Evolutionary conservation across 2,329 filamentous ascomycete species (phyloP).

Genomic region (Massarina eburnea): DNA sequence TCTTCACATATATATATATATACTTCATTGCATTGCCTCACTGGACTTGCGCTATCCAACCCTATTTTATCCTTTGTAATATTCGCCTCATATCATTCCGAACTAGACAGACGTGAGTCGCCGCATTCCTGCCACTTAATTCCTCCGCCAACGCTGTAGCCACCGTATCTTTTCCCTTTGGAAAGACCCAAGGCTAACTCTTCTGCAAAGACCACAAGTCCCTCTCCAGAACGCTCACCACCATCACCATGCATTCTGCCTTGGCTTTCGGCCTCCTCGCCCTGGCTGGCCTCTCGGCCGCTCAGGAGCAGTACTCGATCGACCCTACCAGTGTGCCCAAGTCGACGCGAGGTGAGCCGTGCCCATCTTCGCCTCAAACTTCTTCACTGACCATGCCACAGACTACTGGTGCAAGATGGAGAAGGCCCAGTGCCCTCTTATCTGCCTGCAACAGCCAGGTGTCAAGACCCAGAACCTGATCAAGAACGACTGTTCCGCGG

Average conservation of each 20-base stretch:
- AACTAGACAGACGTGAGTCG: constrained; percentile 11
- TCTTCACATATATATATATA: constrained; percentile 3
- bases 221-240: constrained; percentile 7
- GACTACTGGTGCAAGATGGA: constrained; percentile 68
- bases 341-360: constrained; percentile 53
- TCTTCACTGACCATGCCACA: constrained; percentile 34
- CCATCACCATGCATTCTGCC: constrained; percentile 48
- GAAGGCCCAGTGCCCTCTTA: constrained; percentile 65
- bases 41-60: constrained; percentile 6
- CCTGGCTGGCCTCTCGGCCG: constrained; percentile 54
- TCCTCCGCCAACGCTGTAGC: constrained; percentile 10
- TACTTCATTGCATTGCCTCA: neutral
- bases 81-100: constrained; percentile 5
- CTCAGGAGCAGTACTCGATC: constrained; percentile 57
- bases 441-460: constrained; percentile 66
- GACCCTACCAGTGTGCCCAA: constrained; percentile 62
- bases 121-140: constrained; percentile 15
- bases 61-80: constrained; percentile 9
- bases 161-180: too few species aligned
- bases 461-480: constrained; percentile 48
- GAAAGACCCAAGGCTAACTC: constrained; percentile 2
- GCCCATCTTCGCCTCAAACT: neutral
- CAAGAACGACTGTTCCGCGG: constrained; percentile 61
- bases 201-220: constrained; percentile 9
- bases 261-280: constrained; percentile 56